These are phyloP conservation scores for Aspergillus novofumigatus DNA, from an alignment of 2,329 filamentous ascomycete species.

Conservation along the genomic window DNA sequence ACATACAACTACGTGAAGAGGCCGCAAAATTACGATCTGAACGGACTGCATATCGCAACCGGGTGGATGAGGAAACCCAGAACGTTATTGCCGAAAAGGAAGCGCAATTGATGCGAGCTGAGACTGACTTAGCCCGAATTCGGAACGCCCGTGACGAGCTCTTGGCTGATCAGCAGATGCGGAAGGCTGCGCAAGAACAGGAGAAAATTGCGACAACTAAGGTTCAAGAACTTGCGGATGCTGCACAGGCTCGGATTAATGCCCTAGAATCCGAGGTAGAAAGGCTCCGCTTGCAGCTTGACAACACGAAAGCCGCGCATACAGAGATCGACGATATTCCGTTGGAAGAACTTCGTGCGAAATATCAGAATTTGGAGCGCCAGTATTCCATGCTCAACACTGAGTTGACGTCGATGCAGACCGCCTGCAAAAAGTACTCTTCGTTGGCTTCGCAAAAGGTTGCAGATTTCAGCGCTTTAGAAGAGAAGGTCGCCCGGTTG, in stretches of 20 bases:
- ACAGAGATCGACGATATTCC: slow-evolving; percentile 57
- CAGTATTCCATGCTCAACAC: slow-evolving; percentile 81
- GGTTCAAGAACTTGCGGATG: slow-evolving; percentile 72
- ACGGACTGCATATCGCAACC: slow-evolving; percentile 72
- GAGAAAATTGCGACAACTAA: slow-evolving; percentile 66
- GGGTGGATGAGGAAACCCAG: slow-evolving; percentile 77
- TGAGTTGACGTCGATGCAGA: slow-evolving; percentile 84
- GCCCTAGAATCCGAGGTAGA: slow-evolving; percentile 80
- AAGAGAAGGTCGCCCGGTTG: slow-evolving; percentile 71
- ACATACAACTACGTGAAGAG: slow-evolving; percentile 78
- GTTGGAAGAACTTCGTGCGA: slow-evolving; percentile 67
- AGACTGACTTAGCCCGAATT: slow-evolving; percentile 81
- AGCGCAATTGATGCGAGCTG: slow-evolving; percentile 71
- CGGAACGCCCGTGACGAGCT: slow-evolving; percentile 81
- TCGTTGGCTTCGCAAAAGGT: slow-evolving; percentile 82
- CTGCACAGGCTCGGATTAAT: slow-evolving; percentile 73
- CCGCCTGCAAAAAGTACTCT: slow-evolving; percentile 85
- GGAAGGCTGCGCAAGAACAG: slow-evolving; percentile 75
- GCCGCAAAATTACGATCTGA: slow-evolving; percentile 81
- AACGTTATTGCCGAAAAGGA: slow-evolving; percentile 71
- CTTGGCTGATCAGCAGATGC: slow-evolving; percentile 72
- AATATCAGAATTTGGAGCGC: slow-evolving; percentile 69
- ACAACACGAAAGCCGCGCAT: slow-evolving; percentile 41
- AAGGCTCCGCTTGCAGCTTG: slow-evolving; percentile 58
- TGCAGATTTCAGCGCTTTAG: slow-evolving; percentile 67